A percentile compares a stretch with the other conserved stretches of the same genome.
Evolutionary conservation across 2,329 filamentous ascomycete genomes (phyloP).

Genomic region (Thelonectria olida): DNA sequence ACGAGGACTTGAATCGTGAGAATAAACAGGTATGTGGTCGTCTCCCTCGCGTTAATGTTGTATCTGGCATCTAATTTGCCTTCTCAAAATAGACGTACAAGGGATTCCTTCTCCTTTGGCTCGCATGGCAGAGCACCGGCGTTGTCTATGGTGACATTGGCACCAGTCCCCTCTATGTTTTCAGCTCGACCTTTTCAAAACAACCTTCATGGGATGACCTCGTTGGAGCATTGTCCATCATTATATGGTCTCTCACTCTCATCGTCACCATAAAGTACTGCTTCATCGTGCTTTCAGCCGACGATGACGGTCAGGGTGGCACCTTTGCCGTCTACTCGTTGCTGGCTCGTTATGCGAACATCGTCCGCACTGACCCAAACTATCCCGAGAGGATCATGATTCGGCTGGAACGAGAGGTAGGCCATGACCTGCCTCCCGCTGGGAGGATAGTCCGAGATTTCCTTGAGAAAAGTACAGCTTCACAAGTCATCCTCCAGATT

Average conservation of each 20-base stretch:
- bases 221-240: slow-evolving; percentile 71
- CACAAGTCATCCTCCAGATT: slow-evolving; percentile 64
- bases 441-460: slow-evolving; percentile 63
- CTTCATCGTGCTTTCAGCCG: slow-evolving; percentile 70
- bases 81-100: slow-evolving; percentile 37
- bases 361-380: slow-evolving; percentile 67
- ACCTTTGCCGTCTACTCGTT: slow-evolving; percentile 75
- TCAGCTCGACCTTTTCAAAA: slow-evolving; percentile 70
- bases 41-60: neutral
- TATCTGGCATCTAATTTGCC: slow-evolving; percentile 17
- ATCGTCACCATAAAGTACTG: slow-evolving; percentile 78
- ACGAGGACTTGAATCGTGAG: slow-evolving; percentile 39
- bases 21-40: slow-evolving; percentile 39
- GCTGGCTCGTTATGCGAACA: slow-evolving; percentile 67
- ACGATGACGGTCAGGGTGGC: slow-evolving; percentile 77
- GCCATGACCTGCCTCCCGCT: slow-evolving; percentile 62
- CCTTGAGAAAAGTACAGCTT: slow-evolving; percentile 64
- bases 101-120: slow-evolving; percentile 48
- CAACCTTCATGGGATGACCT: slow-evolving; percentile 66
- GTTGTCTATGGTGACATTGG: slow-evolving; percentile 78
- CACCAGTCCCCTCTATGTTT: slow-evolving; percentile 74
- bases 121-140: slow-evolving; percentile 72
- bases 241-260: slow-evolving; percentile 74
- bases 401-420: slow-evolving; percentile 67
- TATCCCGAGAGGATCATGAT: slow-evolving; percentile 58